phyloP scores from a whole-genome alignment of 1,284 basidiomycete species.

The Tilletia setariae region DNA sequence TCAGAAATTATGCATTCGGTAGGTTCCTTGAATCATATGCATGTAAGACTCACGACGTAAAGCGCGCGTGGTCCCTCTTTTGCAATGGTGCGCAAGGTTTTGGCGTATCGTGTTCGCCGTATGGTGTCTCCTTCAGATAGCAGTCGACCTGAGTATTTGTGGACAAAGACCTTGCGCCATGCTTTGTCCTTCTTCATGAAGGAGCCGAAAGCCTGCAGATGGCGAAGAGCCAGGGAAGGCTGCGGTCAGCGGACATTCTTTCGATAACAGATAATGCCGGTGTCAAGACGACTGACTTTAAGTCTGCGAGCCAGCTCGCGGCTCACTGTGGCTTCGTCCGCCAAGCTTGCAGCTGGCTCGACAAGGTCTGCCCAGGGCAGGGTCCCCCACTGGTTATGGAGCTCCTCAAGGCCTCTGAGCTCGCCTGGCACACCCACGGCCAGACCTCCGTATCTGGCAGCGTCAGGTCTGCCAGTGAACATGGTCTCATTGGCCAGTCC shows the following conservation, averaged over 20 bases:
- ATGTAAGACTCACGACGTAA: constrained; percentile 26
- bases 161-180: constrained; percentile 61
- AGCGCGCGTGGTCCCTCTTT: constrained; percentile 38
- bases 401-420: constrained; percentile 49
- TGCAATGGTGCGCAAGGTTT: constrained; percentile 37
- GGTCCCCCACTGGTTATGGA: constrained; percentile 49
- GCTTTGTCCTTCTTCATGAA: constrained; percentile 74
- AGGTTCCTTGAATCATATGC: no score
- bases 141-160: constrained; percentile 36
- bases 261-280: neutral
- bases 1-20: neutral
- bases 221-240: no score
- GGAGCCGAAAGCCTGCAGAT: constrained; percentile 50
- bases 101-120: constrained; percentile 32
- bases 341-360: constrained; percentile 45
- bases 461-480: constrained; percentile 26
- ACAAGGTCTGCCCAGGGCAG: constrained; percentile 50
- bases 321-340: constrained; percentile 70
- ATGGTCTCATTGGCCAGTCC: constrained; percentile 55
- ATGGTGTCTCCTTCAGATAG: constrained; percentile 42
- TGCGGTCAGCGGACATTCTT: neutral
- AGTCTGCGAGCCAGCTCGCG: constrained; percentile 71
- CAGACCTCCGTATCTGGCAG: constrained; percentile 39
- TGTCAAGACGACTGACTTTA: constrained; percentile 59
- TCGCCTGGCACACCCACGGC: constrained; percentile 54